Evolutionary conservation across 805 yeast species (phyloP), one percentile per base, ranked within the genome.

Genomic region (Metschnikowia henanensis): DNA sequence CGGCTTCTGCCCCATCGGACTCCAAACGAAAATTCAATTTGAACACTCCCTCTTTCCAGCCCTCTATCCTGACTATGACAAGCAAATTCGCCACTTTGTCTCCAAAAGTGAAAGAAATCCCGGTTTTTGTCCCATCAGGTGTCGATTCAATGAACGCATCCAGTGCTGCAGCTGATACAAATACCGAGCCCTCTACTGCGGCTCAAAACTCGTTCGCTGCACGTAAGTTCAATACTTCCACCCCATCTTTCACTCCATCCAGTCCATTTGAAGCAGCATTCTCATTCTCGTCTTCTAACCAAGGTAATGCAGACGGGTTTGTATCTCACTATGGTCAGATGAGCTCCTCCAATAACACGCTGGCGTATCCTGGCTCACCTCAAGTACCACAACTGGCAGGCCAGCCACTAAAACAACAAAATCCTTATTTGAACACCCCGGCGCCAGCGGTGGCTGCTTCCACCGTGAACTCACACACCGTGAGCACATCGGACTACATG

Each of bases 71-170:
- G 38, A 46, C 37, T 9, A 40, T 62, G 28, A 50, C 67, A 17
- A 58, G 58, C 39, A 76, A 75, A 50, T 73, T 75, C 50, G 57
- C 78, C 1, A 59, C 61, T n/a, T 58, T 73, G 47, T 76, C 81
- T 12, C 81, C 83, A 2, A 72, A 72, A 39, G 49, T 77, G 30
- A 68, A 68, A 43, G 75, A 69, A 16, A 68, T 75, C 15, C 78
- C 80, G 1, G 58, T 73, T 1, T 79, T 79, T 54, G 70, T 76
- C 5, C 83, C 82, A 7, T 56, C 69, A n/a, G 62, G 64, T 41
- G 43, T 43, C 45, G 52, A 40, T 13, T 18, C 55, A 26, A 40
- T 47, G 2, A 37, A 36, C 20, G 30, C 41, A n/a, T 38, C 33
- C 16, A n/a, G 41, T 5, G 17, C 45, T n/a, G 49, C 30, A 17